Base-by-base conservation (phyloP, 257 asterid genomes). In the Fraxinus cuspidata region DNA sequence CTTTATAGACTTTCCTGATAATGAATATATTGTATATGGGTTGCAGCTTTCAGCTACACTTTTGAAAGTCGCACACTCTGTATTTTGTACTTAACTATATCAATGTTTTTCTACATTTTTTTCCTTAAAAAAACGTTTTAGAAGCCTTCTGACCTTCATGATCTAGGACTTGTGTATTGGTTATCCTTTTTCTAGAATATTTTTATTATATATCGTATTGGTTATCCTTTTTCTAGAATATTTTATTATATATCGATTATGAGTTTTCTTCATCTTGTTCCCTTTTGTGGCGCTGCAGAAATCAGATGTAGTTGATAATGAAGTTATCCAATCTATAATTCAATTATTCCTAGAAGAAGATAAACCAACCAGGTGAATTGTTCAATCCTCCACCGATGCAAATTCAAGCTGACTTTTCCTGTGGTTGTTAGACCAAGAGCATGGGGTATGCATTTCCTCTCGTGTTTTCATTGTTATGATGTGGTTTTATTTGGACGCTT, bases 321-420 rank as follows among this genome's bases (percentile, higher is more conserved):
- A 93, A 87, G 97, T 95, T 74, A 89, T 95, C 69, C 85, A 83
- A 78, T 91, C 98, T 28, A 93, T 95, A 77, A 85, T 92, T 47
- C 98, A 93, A 74, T 83, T 95, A 88, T 89, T 95, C 79, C 81
- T 91, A 35, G 98, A 93, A 77, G 98, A 95, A 90, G 96, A 93
- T 75, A 95, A 95, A 84, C 88, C 79, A n/a, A 49, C 79, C 44
- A 83, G 78, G 70, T 84, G 72, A 83, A 28, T 4, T 77, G 47
- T 74, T 72, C 71, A 56, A 70, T 42, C 77, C 38, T 74, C 75
- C 27, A 49, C 19, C 3, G 19, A 19, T 38, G 70, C 77, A 27
- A 23, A 29, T 67, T 19, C 73, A 51, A 56, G 51, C 32, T 37
- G 40, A 16, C 15, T 10, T 5, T 68, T 63, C 2, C 67, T 32